A percentile compares a stretch with the other conserved stretches of the same genome.
phyloP scores from a whole-genome alignment of 1,284 basidiomycete species.

The Boletus calvinii region DNA sequence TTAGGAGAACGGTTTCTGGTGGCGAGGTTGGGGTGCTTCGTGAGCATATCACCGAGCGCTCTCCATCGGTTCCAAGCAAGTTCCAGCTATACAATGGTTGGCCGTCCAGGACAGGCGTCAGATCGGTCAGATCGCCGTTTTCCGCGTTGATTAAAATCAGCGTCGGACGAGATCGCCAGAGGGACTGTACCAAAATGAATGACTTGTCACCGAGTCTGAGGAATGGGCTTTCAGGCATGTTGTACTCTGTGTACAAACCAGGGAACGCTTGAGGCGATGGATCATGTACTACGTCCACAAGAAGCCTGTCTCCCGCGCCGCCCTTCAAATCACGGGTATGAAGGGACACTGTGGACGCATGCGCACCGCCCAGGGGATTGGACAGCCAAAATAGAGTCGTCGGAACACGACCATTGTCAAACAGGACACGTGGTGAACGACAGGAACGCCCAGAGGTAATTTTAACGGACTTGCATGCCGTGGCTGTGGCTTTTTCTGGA shows the following conservation, averaged over 20 bases:
- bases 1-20: constrained; percentile 47
- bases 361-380: constrained; percentile 55
- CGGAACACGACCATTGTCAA: constrained; percentile 26
- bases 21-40: constrained; percentile 52
- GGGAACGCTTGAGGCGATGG: constrained; percentile 48
- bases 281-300: constrained; percentile 41
- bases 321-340: constrained; percentile 40
- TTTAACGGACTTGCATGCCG: constrained; percentile 31
- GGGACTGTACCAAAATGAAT: constrained; percentile 46
- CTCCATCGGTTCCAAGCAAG: constrained; percentile 53
- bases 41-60: constrained; percentile 44
- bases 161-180: constrained; percentile 52
- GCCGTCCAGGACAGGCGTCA: constrained; percentile 34
- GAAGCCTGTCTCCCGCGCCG: constrained; percentile 10
- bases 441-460: constrained; percentile 45
- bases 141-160: constrained; percentile 42
- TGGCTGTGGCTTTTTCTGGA: not conserved
- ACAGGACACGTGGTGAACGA: constrained; percentile 55
- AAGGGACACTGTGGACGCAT: constrained; percentile 55
- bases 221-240: constrained; percentile 47
- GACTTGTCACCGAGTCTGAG: constrained; percentile 31
- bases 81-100: constrained; percentile 47
- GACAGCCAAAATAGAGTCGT: constrained; percentile 54
- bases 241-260: constrained; percentile 58
- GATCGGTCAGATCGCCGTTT: constrained; percentile 39